phyloP scores from a whole-genome alignment of 768 basidiomycete genomes.

The Trametes cinnabarina region DNA sequence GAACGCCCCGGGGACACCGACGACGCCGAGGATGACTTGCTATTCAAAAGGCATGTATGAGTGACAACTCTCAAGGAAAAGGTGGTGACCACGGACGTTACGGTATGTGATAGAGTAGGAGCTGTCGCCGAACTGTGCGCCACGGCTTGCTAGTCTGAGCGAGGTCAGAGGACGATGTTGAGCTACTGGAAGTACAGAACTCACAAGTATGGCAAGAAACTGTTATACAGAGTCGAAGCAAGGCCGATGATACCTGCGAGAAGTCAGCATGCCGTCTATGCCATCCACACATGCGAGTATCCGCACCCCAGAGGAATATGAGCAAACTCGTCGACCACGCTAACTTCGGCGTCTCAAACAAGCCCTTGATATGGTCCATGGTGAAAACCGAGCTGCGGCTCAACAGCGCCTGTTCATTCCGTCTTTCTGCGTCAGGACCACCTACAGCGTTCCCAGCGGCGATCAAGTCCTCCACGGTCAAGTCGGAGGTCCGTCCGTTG shows the following conservation, averaged over 20 bases:
- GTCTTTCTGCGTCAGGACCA: slow-evolving; percentile 5
- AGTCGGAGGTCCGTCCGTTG: slow-evolving; percentile 42
- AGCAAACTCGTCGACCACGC: slow-evolving; percentile 65
- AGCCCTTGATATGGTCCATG: slow-evolving; percentile 47
- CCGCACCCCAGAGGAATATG: slow-evolving; percentile 43
- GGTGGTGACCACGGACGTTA: slow-evolving; percentile 28
- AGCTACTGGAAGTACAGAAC: not conserved
- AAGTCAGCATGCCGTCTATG: not conserved
- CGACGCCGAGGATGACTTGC: slow-evolving; percentile 68
- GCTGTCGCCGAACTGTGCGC: slow-evolving; percentile 36
- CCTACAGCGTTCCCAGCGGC: slow-evolving; percentile 30
- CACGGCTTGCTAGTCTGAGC: slow-evolving; percentile 33
- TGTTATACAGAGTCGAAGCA: slow-evolving; percentile 37
- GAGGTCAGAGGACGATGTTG: not conserved
- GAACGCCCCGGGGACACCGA: slow-evolving; percentile 71
- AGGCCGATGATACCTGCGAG: slow-evolving; percentile 34
- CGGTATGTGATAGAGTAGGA: slow-evolving; percentile 37
- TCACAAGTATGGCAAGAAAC: slow-evolving; percentile 37
- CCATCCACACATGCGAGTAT: not conserved
- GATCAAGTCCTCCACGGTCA: slow-evolving; percentile 46
- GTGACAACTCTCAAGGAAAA: not conserved
- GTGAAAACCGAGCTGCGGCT: slow-evolving; percentile 44
- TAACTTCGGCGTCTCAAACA: slow-evolving; percentile 63
- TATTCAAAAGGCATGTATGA: slow-evolving; percentile 25
- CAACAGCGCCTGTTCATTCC: slow-evolving; percentile 21